Evolutionary conservation across 495 filamentous ascomycete genomes (phyloP).

Genomic region (Jackrogersella minutella): DNA sequence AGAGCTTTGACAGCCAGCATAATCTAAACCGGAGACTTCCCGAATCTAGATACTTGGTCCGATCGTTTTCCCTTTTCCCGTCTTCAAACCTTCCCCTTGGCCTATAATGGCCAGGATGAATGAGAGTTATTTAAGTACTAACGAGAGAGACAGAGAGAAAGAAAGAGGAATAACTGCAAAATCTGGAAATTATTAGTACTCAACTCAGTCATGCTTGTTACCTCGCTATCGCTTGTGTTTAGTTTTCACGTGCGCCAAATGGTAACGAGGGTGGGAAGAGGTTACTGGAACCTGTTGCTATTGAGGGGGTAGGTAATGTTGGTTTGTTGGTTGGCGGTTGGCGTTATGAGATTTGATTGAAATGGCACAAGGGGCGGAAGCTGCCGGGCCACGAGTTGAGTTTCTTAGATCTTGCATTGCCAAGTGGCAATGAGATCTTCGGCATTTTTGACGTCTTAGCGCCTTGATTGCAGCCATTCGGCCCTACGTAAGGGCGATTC

Average conservation of each 20-base stretch:
- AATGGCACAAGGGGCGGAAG: slow-evolving; percentile 29
- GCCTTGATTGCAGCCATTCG: slow-evolving; percentile 39
- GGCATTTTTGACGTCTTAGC: slow-evolving; percentile 42
- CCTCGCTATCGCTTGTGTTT: not conserved
- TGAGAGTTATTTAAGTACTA: not conserved
- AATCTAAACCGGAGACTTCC: slow-evolving; percentile 19
- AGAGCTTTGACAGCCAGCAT: slow-evolving; percentile 13
- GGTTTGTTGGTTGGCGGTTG: not conserved
- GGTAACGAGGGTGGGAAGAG: not conserved
- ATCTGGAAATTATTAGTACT: not conserved
- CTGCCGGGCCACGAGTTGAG: slow-evolving; percentile 36
- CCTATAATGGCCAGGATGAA: no score
- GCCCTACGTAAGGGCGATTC: slow-evolving; percentile 35
- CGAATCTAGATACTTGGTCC: slow-evolving; percentile 10
- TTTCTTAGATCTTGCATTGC: slow-evolving; percentile 42
- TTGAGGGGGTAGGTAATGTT: not conserved
- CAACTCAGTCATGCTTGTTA: not conserved
- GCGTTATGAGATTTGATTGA: not conserved
- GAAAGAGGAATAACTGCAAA: no score
- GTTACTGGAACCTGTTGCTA: not conserved
- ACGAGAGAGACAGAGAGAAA: not conserved
- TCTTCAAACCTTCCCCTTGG: not conserved
- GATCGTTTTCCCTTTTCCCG: slow-evolving; percentile 8
- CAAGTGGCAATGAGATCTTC: slow-evolving; percentile 43
- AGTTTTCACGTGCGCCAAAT: not conserved